phyloP scores from a whole-genome alignment of 2,329 filamentous ascomycete species.

The Penicillium expansum region DNA sequence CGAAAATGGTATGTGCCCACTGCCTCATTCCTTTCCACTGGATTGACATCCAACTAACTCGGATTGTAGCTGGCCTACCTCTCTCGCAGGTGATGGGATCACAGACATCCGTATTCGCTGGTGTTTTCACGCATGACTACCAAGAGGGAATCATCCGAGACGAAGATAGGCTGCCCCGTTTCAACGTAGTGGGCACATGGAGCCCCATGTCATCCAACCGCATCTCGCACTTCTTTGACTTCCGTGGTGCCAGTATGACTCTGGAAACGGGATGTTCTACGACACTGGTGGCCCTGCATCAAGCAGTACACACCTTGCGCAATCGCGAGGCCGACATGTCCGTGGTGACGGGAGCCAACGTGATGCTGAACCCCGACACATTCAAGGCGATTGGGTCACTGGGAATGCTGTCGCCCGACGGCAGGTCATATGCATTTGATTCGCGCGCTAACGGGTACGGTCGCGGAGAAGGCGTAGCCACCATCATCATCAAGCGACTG shows the following conservation, averaged over 20 bases:
- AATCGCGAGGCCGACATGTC: constrained; percentile 25
- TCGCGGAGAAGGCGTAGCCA: constrained; percentile 49
- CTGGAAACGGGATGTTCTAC: constrained; percentile 46
- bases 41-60: neutral
- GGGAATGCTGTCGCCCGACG: neutral
- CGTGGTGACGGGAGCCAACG: constrained; percentile 38
- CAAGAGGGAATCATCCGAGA: neutral
- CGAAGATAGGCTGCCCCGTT: constrained; percentile 18
- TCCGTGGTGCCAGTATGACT: constrained; percentile 42
- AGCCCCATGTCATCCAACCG: constrained; percentile 29
- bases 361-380: constrained; percentile 30
- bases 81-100: neutral
- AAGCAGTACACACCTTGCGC: constrained; percentile 24
- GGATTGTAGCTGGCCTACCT: neutral
- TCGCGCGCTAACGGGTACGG: constrained; percentile 52
- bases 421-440: constrained; percentile 40
- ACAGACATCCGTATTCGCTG: neutral
- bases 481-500: constrained; percentile 50
- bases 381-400: neutral
- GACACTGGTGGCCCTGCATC: constrained; percentile 36
- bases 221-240: constrained; percentile 45
- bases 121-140: neutral
- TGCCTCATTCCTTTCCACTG: too few species aligned
- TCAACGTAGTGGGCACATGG: constrained; percentile 31
- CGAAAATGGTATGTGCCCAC: neutral